These are phyloP conservation scores for Cercophora sp. DNA, from an alignment of 495 filamentous ascomycete species.

Conservation along the genomic window DNA sequence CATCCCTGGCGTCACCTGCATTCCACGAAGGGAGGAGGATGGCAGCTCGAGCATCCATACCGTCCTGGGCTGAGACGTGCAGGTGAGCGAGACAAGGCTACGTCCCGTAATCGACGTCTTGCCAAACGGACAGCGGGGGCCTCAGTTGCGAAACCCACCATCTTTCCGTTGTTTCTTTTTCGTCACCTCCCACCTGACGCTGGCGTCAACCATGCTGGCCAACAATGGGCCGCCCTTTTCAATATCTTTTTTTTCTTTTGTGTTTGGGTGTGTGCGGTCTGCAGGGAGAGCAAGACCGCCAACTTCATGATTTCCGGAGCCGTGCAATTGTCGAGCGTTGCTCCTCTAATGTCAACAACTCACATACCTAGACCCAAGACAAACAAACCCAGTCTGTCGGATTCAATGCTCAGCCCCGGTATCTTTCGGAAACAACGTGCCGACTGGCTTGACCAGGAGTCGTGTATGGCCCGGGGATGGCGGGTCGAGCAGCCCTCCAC, in stretches of 20 bases:
- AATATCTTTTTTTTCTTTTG: neutral
- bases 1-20: neutral
- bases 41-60: neutral
- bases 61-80: constrained; percentile 9
- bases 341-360: no score
- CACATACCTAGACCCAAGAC: neutral
- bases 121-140: neutral
- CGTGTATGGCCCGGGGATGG: neutral
- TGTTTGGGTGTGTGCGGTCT: neutral
- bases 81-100: constrained; percentile 6
- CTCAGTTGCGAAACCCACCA: neutral
- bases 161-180: neutral
- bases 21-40: no score
- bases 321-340: no score
- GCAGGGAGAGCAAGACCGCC: neutral
- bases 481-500: no score
- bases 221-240: no score
- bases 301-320: neutral
- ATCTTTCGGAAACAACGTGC: neutral
- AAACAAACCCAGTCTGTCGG: neutral
- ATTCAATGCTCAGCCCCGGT: no score
- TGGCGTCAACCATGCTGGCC: no score
- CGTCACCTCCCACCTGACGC: neutral
- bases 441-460: neutral
- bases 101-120: neutral